Base-by-base conservation (phyloP, 768 basidiomycete species). In the Mycena haematopus region DNA sequence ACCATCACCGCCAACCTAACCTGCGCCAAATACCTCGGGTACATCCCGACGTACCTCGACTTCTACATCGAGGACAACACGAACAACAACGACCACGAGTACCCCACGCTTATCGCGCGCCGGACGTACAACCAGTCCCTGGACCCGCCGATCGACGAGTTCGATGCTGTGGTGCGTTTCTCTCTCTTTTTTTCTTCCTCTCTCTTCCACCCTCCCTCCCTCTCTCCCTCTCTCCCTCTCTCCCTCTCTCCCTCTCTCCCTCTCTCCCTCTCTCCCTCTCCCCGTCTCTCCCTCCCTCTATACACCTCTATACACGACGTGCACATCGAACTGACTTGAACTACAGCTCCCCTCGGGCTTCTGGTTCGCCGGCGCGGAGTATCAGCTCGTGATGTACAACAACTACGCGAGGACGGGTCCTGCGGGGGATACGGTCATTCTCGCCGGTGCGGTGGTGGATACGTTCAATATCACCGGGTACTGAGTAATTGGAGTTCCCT, bases 1-100 rank as follows among this genome's bases (percentile, higher is more conserved):
- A 58, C 57, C 36, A 42, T 58, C 14, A 27, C 42, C 14, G 57
- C 25, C 27, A 51, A 58, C 27, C 50, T 58, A 49, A 51, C 57
- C 1, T 58, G 57, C 27, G 57, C 49, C n/a, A 51, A 58, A 38
- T 51, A 58, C 21, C 57, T 58, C 38, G 57, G 57, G n/a, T 58
- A 58, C 57, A 51, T 47, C 57, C 57, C 57, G 29, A 58, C 47
- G 25, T 58, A 58, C 57, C 47, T 58, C 13, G 57, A 58, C 21
- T 58, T 51, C 56, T 58, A 58, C 47, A 58, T 58, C 56, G 33
- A 58, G 13, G 56, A 50, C 47, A 38, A 25, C 9, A 14, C 47
- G 24, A 58, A 58, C 36, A 58, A 58, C 36, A 58, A 58, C 25
- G 56, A 47, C 2, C 36, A 58, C 47, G 56, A 58, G 36, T 25